Evolutionary conservation across 495 filamentous ascomycete genomes (phyloP).

Genomic region (Aspergillus incahuasiensis): DNA sequence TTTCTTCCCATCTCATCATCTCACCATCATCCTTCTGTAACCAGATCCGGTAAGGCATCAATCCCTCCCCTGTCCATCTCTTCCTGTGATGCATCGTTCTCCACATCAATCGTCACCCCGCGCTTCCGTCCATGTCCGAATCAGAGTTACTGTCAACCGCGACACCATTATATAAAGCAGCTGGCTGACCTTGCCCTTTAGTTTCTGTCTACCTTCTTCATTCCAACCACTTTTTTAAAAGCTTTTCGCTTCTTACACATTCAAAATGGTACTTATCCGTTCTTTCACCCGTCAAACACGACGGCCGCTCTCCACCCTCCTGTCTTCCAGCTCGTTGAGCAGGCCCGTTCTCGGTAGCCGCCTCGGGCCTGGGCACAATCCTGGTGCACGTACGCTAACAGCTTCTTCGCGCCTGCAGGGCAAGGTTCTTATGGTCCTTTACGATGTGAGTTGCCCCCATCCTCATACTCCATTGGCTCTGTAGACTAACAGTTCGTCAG

Average conservation of each 20-base stretch:
- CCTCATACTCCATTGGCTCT: neutral
- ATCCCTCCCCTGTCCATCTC: neutral
- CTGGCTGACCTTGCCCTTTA: constrained; percentile 16
- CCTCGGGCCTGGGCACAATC: constrained; percentile 31
- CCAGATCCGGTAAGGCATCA: constrained; percentile 16
- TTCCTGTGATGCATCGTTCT: constrained; percentile 2
- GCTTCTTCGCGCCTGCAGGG: constrained; percentile 56
- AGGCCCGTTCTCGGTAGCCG: constrained; percentile 19
- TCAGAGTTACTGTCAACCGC: neutral
- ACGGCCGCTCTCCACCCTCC: constrained; percentile 53
- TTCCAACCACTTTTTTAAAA: neutral
- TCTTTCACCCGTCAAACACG: constrained; percentile 52
- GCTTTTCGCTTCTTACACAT: constrained; percentile 17
- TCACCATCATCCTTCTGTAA: constrained; percentile 1
- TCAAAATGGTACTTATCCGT: constrained; percentile 69
- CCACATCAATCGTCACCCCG: constrained; percentile 1
- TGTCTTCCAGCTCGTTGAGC: constrained; percentile 37
- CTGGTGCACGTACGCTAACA: constrained; percentile 50
- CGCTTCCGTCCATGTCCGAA: neutral
- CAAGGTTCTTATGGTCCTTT: constrained; percentile 70
- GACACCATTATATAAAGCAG: constrained; percentile 12
- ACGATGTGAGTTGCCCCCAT: constrained; percentile 55
- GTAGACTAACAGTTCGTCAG: constrained; percentile 32
- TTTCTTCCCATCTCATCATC: constrained; percentile 9
- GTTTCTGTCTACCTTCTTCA: neutral